Evolutionary conservation across 495 filamentous ascomycete genomes (phyloP).

Genomic region (Xylaria castorea): DNA sequence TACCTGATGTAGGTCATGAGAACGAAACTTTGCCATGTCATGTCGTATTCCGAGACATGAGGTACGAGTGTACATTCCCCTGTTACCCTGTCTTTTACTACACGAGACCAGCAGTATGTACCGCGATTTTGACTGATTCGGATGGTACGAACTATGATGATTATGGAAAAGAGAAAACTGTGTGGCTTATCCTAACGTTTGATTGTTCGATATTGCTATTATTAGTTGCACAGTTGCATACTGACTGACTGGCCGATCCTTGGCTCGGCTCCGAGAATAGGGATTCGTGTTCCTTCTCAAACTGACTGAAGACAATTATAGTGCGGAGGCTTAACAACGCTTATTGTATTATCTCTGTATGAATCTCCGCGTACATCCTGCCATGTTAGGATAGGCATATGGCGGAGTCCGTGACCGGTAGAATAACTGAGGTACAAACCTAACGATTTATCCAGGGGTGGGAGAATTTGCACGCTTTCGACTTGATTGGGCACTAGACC

Average conservation of each 20-base stretch:
- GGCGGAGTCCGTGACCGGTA: neutral
- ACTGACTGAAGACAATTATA: neutral
- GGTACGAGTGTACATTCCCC: neutral
- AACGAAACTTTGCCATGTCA: neutral
- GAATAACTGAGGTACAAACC: neutral
- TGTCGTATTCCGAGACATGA: conserved; percentile 2
- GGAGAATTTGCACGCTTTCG: neutral
- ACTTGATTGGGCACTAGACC: neutral
- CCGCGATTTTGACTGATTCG: neutral
- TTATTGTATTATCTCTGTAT: neutral
- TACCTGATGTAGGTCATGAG: neutral
- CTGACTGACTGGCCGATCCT: neutral
- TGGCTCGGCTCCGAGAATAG: neutral
- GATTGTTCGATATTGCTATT: neutral
- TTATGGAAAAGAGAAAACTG: neutral
- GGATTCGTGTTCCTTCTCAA: neutral
- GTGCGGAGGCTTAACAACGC: neutral
- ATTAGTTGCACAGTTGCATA: neutral
- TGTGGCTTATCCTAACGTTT: neutral
- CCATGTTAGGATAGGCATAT: neutral
- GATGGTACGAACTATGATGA: neutral
- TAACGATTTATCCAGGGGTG: conserved; percentile 7
- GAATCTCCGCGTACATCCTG: neutral
- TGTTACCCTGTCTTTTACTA: neutral
- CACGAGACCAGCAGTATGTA: neutral